Evolutionary conservation across 768 basidiomycete genomes (phyloP).

Genomic region (Boletales sp.): DNA sequence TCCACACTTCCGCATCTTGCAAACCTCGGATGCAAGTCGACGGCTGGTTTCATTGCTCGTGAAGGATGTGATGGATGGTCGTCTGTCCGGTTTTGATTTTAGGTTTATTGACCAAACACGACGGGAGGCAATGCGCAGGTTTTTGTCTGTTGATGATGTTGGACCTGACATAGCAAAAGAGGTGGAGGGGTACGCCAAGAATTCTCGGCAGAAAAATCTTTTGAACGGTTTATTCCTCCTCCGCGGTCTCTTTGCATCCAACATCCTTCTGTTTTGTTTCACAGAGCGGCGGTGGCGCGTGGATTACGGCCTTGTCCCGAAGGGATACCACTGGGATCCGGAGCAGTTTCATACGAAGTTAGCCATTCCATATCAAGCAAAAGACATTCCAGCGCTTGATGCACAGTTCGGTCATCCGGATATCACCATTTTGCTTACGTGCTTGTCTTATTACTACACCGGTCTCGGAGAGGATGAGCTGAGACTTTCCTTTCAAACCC

Average conservation of each 20-base stretch:
- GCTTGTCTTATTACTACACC: not conserved
- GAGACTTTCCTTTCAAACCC: not conserved
- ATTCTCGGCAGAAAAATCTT: too few species aligned
- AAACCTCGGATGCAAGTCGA: not conserved
- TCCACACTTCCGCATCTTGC: slow-evolving; percentile 8
- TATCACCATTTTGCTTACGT: slow-evolving; percentile 28
- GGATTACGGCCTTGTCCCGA: slow-evolving; percentile 20
- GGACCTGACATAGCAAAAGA: not conserved
- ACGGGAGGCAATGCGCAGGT: slow-evolving; percentile 3
- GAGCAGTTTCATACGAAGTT: too few species aligned
- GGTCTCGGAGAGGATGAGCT: slow-evolving; percentile 2
- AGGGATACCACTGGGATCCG: slow-evolving; percentile 1
- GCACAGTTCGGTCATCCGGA: slow-evolving; percentile 37
- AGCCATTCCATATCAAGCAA: slow-evolving; percentile 35
- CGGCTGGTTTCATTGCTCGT: slow-evolving; percentile 2
- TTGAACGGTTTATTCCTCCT: slow-evolving; percentile 18
- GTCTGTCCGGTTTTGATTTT: slow-evolving; percentile 1
- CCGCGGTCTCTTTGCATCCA: slow-evolving; percentile 28
- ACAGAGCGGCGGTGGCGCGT: slow-evolving; percentile 32
- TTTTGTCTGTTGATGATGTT: slow-evolving; percentile 11
- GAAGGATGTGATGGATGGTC: slow-evolving; percentile 6
- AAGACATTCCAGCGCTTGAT: slow-evolving; percentile 28
- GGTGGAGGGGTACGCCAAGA: slow-evolving; percentile 2
- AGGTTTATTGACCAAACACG: not conserved
- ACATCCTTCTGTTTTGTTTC: slow-evolving; percentile 23